Evolutionary conservation across 257 asterid species (phyloP), one percentile per base, ranked within the genome.

Genomic region (Capsicum chinense): DNA sequence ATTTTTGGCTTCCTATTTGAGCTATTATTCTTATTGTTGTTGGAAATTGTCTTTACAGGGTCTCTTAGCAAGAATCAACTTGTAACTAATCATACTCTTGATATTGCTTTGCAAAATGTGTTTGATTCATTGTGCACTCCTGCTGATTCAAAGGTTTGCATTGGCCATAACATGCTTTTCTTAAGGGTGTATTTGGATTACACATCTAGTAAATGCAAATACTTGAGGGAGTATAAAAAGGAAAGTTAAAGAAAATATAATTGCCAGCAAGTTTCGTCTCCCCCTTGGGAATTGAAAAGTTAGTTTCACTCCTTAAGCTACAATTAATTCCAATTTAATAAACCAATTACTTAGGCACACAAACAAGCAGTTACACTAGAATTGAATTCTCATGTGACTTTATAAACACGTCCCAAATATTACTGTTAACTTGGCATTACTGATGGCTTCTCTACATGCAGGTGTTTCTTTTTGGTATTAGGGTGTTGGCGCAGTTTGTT

Each of bases 401-500:
- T 63, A 7, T 21, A 62, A 62, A 62, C 66, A 59, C 33, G 26
- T 19, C 60, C 19, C 15, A 56, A 56, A 14, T 56, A 14, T 5
- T 14, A 56, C n/a, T 56, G 52, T 56, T 56, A 58, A 58, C 64
- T 58, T 58, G 17, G 63, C 63, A 42, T 83, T 84, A 60, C 88
- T 82, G 73, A 56, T 35, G 50, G 42, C 84, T 79, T 84, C 9
- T 85, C 39, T 85, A 60, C 59, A 70, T 87, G 88, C 91, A 94
- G 99, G 93, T 94, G 97, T 94, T 93, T 87, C 87, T 91, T 84
- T 96, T 96, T 90, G 99, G 99, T 85, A 92, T 92, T 1, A 90
- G 64, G 33, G 64, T 17, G 33, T n/a, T 73, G 90, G 98, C 98
- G 86, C 98, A 94, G 89, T 97, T 94, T 88, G 89, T 92, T 85